These are phyloP conservation scores for Wickerhamomyces sydowiorum DNA, from an alignment of 805 yeast genomes.

Conservation along the genomic window DNA sequence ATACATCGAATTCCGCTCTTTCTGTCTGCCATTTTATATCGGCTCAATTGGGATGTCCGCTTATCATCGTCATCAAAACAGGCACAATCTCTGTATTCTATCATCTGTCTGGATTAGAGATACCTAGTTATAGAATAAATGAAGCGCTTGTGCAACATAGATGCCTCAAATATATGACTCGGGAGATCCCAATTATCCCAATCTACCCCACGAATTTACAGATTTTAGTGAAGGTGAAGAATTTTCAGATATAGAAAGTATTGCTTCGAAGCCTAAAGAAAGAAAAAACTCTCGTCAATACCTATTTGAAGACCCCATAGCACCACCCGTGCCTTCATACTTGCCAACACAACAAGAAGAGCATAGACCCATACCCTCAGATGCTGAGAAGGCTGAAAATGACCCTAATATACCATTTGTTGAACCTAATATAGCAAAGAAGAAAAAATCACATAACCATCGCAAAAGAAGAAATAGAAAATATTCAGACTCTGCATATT, in stretches of 20 bases:
- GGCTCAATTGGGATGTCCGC: too few relatives aligned
- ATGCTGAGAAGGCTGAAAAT: neutral
- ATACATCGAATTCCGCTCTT: neutral
- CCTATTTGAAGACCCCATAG: neutral
- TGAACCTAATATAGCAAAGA: too few relatives aligned
- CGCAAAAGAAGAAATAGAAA: conserved; percentile 14
- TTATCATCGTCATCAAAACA: too few relatives aligned
- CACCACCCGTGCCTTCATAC: neutral
- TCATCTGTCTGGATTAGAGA: too few relatives aligned
- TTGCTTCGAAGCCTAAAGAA: neutral
- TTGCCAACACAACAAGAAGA: neutral
- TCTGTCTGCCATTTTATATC: too few relatives aligned
- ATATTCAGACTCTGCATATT: conserved; percentile 32
- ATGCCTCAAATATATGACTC: conserved; percentile 29
- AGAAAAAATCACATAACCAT: conserved; percentile 4
- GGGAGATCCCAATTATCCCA: conserved; percentile 35
- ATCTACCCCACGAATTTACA: conserved; percentile 26
- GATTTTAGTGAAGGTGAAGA: conserved; percentile 19
- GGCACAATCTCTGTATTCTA: too few relatives aligned
- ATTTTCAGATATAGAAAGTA: conserved; percentile 4
- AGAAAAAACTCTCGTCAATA: neutral
- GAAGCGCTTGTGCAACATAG: too few relatives aligned
- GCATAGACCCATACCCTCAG: too few relatives aligned
- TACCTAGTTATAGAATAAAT: too few relatives aligned
- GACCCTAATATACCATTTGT: too few relatives aligned